Conservation (phyloP, 2,329 filamentous ascomycete species). For the Nannizziopsis arthrosporioides region DNA sequence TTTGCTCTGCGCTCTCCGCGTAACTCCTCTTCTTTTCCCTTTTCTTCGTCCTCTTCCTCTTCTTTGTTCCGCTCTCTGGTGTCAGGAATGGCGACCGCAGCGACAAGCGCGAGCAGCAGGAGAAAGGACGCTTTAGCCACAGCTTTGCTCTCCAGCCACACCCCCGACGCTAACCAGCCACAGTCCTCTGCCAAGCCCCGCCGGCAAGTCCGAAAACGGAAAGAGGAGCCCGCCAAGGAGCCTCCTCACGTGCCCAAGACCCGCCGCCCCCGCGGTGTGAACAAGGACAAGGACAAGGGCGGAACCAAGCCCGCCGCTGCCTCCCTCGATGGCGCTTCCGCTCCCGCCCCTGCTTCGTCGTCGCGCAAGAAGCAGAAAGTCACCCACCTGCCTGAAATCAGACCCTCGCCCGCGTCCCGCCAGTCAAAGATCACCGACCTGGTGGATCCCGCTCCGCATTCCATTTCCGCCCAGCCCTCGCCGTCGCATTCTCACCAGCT, state of each 20-base stretch:
- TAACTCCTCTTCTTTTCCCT: neutral
- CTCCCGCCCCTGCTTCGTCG: slow-evolving; percentile 21
- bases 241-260: slow-evolving; percentile 9
- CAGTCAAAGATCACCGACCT: slow-evolving; percentile 35
- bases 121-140: slow-evolving; percentile 11
- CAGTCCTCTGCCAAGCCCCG: slow-evolving; percentile 12
- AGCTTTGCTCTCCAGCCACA: slow-evolving; percentile 15
- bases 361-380: slow-evolving; percentile 38
- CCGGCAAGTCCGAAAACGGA: slow-evolving; percentile 30
- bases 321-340: slow-evolving; percentile 15
- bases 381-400: slow-evolving; percentile 23
- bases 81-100: slow-evolving; percentile 7
- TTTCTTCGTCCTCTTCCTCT: neutral
- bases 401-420: slow-evolving; percentile 19
- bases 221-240: slow-evolving; percentile 24
- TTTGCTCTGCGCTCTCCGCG: too few species aligned
- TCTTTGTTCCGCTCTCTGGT: neutral
- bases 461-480: slow-evolving; percentile 14
- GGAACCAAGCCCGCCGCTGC: slow-evolving; percentile 25
- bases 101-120: slow-evolving; percentile 6
- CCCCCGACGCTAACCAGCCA: slow-evolving; percentile 8
- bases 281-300: slow-evolving; percentile 17
- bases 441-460: slow-evolving; percentile 20
- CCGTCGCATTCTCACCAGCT: slow-evolving; percentile 8
- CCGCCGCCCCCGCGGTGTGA: slow-evolving; percentile 13